Evolutionary conservation across 2,329 filamentous ascomycete genomes (phyloP).

Genomic region (Aspergillus pseudoterreus): DNA sequence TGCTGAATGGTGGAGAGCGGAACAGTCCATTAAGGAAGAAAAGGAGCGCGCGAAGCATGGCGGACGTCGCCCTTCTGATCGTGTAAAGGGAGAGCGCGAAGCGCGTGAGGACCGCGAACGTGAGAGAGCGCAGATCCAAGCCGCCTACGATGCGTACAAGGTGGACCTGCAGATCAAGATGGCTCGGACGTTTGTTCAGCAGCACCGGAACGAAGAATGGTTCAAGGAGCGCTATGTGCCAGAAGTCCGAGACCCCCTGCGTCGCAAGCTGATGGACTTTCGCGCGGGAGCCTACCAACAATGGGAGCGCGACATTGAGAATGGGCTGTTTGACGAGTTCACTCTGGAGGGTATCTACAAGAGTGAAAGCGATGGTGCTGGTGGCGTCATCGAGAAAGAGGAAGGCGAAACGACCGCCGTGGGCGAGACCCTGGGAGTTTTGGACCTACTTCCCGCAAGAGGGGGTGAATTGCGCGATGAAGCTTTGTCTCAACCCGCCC

Average conservation of each 20-base stretch:
- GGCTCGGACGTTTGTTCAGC: slow-evolving; percentile 83
- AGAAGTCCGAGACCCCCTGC: slow-evolving; percentile 72
- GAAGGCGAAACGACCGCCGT: slow-evolving; percentile 89
- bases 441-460: slow-evolving; percentile 79
- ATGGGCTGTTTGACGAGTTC: slow-evolving; percentile 87
- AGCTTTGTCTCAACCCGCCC: slow-evolving; percentile 79
- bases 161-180: slow-evolving; percentile 65
- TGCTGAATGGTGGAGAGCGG: slow-evolving; percentile 64
- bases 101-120: slow-evolving; percentile 60
- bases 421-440: slow-evolving; percentile 88
- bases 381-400: slow-evolving; percentile 85
- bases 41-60: slow-evolving; percentile 60
- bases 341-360: slow-evolving; percentile 92
- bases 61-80: slow-evolving; percentile 51
- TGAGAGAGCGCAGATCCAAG: slow-evolving; percentile 61
- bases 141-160: slow-evolving; percentile 64
- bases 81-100: slow-evolving; percentile 60
- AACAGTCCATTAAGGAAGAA: slow-evolving; percentile 62
- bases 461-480: slow-evolving; percentile 88
- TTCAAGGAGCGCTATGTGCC: slow-evolving; percentile 92
- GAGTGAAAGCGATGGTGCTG: slow-evolving; percentile 81
- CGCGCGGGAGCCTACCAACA: slow-evolving; percentile 74
- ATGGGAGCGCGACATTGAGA: slow-evolving; percentile 84
- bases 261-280: slow-evolving; percentile 72
- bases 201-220: slow-evolving; percentile 96